phyloP scores from a whole-genome alignment of 2,329 filamentous ascomycete genomes.

The Talaromyces sp. region DNA sequence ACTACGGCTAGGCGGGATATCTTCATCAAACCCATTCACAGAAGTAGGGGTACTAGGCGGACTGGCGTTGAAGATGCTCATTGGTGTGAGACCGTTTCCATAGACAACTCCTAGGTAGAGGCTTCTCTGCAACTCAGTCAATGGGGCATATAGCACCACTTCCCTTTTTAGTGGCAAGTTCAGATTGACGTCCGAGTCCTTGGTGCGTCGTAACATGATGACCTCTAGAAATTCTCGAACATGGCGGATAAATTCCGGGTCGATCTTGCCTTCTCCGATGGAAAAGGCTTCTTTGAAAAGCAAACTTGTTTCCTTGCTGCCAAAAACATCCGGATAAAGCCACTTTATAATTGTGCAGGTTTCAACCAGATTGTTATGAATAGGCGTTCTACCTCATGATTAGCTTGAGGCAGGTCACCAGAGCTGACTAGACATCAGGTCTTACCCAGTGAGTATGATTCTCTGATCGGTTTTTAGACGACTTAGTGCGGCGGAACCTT shows the following conservation, averaged over 20 bases:
- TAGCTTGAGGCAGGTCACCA: constrained; percentile 71
- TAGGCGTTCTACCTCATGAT: constrained; percentile 39
- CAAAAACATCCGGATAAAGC: constrained; percentile 57
- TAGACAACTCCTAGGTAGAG: constrained; percentile 58
- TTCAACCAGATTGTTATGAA: constrained; percentile 57
- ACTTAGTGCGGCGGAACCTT: constrained; percentile 41
- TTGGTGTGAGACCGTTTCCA: constrained; percentile 18
- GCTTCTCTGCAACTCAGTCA: constrained; percentile 55
- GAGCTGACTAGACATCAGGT: background rate
- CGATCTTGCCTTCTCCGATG: constrained; percentile 50
- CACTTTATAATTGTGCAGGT: constrained; percentile 56
- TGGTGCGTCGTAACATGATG: constrained; percentile 58
- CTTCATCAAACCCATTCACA: background rate
- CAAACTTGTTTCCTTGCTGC: constrained; percentile 40
- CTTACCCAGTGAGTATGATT: constrained; percentile 45
- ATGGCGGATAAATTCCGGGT: constrained; percentile 50
- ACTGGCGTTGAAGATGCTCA: background rate
- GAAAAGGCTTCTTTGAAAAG: constrained; percentile 56
- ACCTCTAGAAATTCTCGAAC: constrained; percentile 51
- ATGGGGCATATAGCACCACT: constrained; percentile 52
- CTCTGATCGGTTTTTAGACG: constrained; percentile 45
- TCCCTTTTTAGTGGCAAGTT: constrained; percentile 55
- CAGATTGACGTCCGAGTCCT: constrained; percentile 53
- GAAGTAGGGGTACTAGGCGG: background rate
- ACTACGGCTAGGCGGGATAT: background rate